These are phyloP conservation scores for Singerocomus inundabilis DNA, from an alignment of 1,284 basidiomycete genomes.

Conservation along the genomic window DNA sequence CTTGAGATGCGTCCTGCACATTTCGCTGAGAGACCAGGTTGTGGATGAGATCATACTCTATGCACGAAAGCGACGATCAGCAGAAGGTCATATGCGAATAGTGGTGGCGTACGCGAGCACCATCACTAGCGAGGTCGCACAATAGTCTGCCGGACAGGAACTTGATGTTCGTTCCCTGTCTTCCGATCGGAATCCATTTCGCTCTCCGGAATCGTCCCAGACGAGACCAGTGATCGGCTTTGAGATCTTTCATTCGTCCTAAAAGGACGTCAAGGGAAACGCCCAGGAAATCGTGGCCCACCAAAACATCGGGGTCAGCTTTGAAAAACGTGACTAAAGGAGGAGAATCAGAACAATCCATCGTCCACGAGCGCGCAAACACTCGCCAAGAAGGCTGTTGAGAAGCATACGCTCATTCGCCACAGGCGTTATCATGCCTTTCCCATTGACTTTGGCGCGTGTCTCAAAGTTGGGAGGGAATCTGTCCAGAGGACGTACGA, in stretches of 20 bases:
- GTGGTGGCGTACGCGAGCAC: slow-evolving; percentile 70
- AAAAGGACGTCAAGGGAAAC: slow-evolving; percentile 89
- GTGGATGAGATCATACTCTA: slow-evolving; percentile 93
- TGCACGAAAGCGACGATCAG: neutral
- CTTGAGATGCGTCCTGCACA: slow-evolving; percentile 90
- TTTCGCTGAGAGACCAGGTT: slow-evolving; percentile 98
- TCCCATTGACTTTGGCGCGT: slow-evolving; percentile 59
- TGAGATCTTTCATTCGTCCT: slow-evolving; percentile 88
- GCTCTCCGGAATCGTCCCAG: slow-evolving; percentile 90
- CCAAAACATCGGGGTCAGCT: slow-evolving; percentile 91
- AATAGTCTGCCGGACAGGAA: slow-evolving; percentile 86
- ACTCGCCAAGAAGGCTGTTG: slow-evolving; percentile 73
- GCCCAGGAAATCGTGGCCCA: slow-evolving; percentile 96
- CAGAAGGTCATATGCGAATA: neutral
- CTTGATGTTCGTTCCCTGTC: slow-evolving; percentile 82
- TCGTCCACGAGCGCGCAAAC: neutral
- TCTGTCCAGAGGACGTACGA: slow-evolving; percentile 89
- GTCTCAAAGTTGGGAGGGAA: slow-evolving; percentile 88
- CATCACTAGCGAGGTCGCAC: slow-evolving; percentile 92
- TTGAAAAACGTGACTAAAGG: slow-evolving; percentile 73
- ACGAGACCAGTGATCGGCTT: slow-evolving; percentile 91
- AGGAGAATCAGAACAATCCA: neutral
- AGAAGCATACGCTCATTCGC: slow-evolving; percentile 86
- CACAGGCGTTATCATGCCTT: slow-evolving; percentile 74
- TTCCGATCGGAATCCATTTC: slow-evolving; percentile 79